Conservation (phyloP, 208 protist genomes). For the Polymyxa betae region DNA sequence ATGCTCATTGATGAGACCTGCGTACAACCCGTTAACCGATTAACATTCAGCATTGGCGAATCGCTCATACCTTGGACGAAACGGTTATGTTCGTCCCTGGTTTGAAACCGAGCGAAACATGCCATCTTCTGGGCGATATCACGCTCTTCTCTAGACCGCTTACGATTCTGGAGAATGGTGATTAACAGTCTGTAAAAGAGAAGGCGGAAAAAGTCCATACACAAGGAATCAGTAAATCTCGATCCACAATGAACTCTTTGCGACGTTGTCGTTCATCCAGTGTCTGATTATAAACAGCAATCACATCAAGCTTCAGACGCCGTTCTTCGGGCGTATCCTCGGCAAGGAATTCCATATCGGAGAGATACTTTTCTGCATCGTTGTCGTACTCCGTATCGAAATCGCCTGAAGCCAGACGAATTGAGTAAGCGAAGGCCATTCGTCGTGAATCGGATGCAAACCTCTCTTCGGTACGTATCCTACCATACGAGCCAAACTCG, state of each 20-base stretch:
- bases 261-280: slow-evolving; percentile 39
- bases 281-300: slow-evolving; percentile 37
- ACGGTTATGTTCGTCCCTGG: not conserved
- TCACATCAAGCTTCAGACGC: slow-evolving; percentile 39
- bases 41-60: not conserved
- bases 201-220: not conserved
- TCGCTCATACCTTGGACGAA: slow-evolving; percentile 22
- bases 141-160: slow-evolving; percentile 15
- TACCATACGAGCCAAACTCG: slow-evolving; percentile 22
- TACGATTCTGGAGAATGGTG: not conserved
- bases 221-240: slow-evolving; percentile 5
- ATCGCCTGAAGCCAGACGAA: not conserved
- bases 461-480: slow-evolving; percentile 4
- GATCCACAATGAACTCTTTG: slow-evolving; percentile 34
- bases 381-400: slow-evolving; percentile 51
- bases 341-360: slow-evolving; percentile 38
- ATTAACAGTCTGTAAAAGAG: not conserved
- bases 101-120: slow-evolving; percentile 36
- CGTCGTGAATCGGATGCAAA: not conserved
- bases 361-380: slow-evolving; percentile 45
- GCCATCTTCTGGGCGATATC: slow-evolving; percentile 25
- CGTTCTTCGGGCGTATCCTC: slow-evolving; percentile 17
- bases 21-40: not conserved
- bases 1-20: slow-evolving; percentile 28
- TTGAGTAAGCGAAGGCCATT: not conserved